Conservation (phyloP, 106 monocot species). For the Dioscorea alata region DNA sequence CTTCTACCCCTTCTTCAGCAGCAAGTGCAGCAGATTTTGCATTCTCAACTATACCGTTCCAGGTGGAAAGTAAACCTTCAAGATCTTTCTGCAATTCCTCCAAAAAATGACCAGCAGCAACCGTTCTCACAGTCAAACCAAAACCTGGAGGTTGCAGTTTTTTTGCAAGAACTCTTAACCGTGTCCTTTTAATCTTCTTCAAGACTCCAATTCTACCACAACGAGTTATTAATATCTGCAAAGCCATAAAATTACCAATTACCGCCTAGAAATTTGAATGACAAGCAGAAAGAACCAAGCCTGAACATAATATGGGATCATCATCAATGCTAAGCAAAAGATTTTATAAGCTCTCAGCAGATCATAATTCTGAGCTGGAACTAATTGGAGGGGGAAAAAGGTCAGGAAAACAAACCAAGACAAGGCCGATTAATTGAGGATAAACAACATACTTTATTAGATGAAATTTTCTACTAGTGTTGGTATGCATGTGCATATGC, state of each 20-base stretch:
- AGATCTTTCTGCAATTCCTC: conserved; percentile 94
- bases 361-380: no score
- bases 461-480: no score
- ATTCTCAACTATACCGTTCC: conserved; percentile 86
- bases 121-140: conserved; percentile 84
- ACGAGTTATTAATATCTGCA: conserved; percentile 69
- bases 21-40: conserved; percentile 93
- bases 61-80: conserved; percentile 63
- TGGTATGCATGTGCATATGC: no score
- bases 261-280: no score
- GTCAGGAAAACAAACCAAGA: no score
- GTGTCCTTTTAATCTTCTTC: conserved; percentile 84
- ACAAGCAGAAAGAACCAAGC: no score
- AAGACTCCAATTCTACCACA: conserved; percentile 85
- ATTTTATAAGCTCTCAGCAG: no score
- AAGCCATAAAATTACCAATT: neutral
- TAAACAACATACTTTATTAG: no score
- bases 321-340: no score
- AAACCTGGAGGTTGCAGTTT: conserved; percentile 67
- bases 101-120: conserved; percentile 78
- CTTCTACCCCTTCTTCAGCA: conserved; percentile 82
- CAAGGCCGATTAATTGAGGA: no score
- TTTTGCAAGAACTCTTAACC: conserved; percentile 78
- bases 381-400: no score
- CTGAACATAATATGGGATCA: no score